Conservation (phyloP, 495 filamentous ascomycete species). For the Xylaria palmicola region DNA sequence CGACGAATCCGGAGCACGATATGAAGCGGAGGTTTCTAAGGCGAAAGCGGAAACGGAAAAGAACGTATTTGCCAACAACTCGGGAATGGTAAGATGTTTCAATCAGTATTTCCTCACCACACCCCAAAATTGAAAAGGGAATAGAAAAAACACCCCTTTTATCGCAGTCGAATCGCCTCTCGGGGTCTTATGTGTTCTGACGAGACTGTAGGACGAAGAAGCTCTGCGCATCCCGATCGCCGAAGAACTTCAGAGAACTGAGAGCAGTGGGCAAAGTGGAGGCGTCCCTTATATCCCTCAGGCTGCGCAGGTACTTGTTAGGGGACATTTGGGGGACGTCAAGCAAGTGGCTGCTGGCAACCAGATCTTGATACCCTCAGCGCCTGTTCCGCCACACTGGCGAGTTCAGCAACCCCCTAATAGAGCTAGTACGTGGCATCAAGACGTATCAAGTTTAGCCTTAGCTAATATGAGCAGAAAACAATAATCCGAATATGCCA, state of each 20-base stretch:
- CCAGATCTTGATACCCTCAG: background rate
- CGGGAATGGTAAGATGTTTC: slow-evolving; percentile 45
- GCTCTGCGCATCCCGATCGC: background rate
- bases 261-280: background rate
- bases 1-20: slow-evolving; percentile 60
- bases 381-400: background rate
- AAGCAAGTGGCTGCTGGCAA: background rate
- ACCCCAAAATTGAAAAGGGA: too few species aligned
- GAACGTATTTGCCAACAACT: slow-evolving; percentile 57
- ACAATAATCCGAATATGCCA: background rate
- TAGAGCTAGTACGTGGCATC: background rate
- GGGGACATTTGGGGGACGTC: background rate
- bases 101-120: too few species aligned
- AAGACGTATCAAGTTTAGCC: background rate
- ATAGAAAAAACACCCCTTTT: too few species aligned
- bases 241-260: background rate
- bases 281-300: background rate
- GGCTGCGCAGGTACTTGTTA: background rate
- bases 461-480: background rate
- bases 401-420: background rate
- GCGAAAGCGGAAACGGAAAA: slow-evolving; percentile 63
- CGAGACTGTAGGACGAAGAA: slow-evolving; percentile 5
- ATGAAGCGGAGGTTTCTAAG: slow-evolving; percentile 62
- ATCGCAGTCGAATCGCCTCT: too few species aligned
- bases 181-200: background rate